A percentile compares a stretch with the other conserved stretches of the same genome.
Conservation (phyloP, 176 grass and related monocot genomes). For the Juncus inflexus region DNA sequence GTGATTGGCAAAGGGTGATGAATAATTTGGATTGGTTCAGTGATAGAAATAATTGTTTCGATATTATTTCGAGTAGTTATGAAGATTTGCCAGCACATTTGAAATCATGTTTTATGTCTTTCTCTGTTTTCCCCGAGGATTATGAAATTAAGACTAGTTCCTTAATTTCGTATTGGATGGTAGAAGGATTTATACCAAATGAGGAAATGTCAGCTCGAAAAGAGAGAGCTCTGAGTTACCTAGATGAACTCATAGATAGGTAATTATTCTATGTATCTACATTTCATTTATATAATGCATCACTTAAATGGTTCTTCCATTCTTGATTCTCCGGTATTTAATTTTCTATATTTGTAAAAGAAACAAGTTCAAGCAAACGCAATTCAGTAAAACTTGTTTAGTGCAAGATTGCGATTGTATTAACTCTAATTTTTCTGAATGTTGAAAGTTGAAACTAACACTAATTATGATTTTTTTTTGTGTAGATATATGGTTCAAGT, state of each 20-base stretch:
- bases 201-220: background rate
- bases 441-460: background rate
- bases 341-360: too few species aligned
- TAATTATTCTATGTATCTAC: slow-evolving; percentile 15
- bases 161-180: slow-evolving; percentile 23
- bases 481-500: slow-evolving; percentile 26
- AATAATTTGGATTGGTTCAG: slow-evolving; percentile 19
- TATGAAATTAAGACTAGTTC: slow-evolving; percentile 20
- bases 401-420: too few species aligned
- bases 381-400: too few species aligned
- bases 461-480: slow-evolving; percentile 7
- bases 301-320: background rate
- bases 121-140: slow-evolving; percentile 18
- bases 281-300: background rate
- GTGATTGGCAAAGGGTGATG: background rate
- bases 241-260: slow-evolving; percentile 14
- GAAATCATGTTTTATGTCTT: slow-evolving; percentile 31
- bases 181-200: slow-evolving; percentile 20
- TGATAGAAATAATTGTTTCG: slow-evolving; percentile 17
- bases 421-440: background rate
- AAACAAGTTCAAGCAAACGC: too few species aligned
- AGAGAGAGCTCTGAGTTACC: slow-evolving; percentile 12
- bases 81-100: slow-evolving; percentile 18
- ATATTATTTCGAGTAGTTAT: slow-evolving; percentile 18
- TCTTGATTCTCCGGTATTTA: background rate